Base-by-base conservation (phyloP, 1,284 basidiomycete species). In the Polyporus tsugae region DNA sequence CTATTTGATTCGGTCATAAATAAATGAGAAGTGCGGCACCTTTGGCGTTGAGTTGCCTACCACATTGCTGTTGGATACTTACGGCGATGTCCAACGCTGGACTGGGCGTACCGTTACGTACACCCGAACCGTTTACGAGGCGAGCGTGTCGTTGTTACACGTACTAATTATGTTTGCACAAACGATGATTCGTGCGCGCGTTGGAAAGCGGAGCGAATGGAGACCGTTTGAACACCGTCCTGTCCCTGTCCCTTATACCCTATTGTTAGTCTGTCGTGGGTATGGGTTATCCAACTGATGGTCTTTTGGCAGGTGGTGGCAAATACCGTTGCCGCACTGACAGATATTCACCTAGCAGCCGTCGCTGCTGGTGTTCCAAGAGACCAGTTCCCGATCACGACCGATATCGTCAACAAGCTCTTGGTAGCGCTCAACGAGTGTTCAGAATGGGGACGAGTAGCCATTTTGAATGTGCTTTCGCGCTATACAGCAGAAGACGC, bases 401-500 rank as follows among this genome's bases (percentile, higher is more conserved):
- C 90, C 29, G 81, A 89, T 0, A 89, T 97, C 61, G 87, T 99
- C 67, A 92, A 89, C 79, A 98, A 98, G 80, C 88, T 99, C 4
- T 86, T 99, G 68, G 93, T 99, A 64, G 97, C 97, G 2, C 86
- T 99, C 42, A 98, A 98, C 79, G 98, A 99, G 82, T 99, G 97
- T 79, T 98, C 97, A 0, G 97, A 99, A 83, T 99, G 97, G 97
- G 97, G 97, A 41, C 89, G 97, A 67, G 96, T 99, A 29, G 95
- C 96, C 1, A 92, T 99, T 62, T 83, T 99, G 64, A 93, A 93
- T 69, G 95, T 95, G 0, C 83, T 99, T 53, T 87, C 95, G 10
- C 89, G 95, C 62, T 99, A 98, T 80, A 86, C 85, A 61, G 89
- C 95, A 0, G 83, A 86, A 36, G 97, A 98, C 76, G 93, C 94